phyloP scores from a whole-genome alignment of 768 basidiomycete genomes.

The Suillus subalutaceus region DNA sequence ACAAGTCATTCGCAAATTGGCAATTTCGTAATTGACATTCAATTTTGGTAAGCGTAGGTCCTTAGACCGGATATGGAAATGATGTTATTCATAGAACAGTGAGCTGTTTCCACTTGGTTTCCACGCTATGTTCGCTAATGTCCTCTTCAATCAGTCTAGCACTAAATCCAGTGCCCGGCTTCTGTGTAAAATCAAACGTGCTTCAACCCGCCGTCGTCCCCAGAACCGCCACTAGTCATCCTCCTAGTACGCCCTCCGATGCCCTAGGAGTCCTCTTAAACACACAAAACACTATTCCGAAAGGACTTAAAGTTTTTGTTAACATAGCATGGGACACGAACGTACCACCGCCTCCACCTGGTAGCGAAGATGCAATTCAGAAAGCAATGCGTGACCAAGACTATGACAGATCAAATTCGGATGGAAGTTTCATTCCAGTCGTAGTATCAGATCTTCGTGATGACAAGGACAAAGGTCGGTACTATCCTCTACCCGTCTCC shows the following conservation, averaged over 20 bases:
- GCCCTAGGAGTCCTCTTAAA: slow-evolving; percentile 15
- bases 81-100: neutral
- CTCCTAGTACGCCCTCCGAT: slow-evolving; percentile 3
- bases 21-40: neutral
- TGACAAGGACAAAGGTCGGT: slow-evolving; percentile 72
- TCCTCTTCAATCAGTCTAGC: slow-evolving; percentile 27
- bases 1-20: slow-evolving; percentile 6
- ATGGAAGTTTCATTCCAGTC: slow-evolving; percentile 69
- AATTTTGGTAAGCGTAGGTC: neutral
- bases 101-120: neutral
- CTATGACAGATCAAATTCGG: slow-evolving; percentile 39
- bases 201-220: slow-evolving; percentile 40
- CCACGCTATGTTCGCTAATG: slow-evolving; percentile 7
- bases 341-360: slow-evolving; percentile 71
- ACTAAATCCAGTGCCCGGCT: slow-evolving; percentile 66
- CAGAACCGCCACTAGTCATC: slow-evolving; percentile 14
- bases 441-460: slow-evolving; percentile 64
- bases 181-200: slow-evolving; percentile 66
- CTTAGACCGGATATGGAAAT: neutral
- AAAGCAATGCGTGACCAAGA: slow-evolving; percentile 57
- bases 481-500: slow-evolving; percentile 13
- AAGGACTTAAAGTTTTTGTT: slow-evolving; percentile 67
- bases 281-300: slow-evolving; percentile 43
- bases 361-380: slow-evolving; percentile 58
- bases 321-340: slow-evolving; percentile 73